These are phyloP conservation scores for Flaveria linearis DNA, from an alignment of 129 eudicot species.

Conservation along the genomic window DNA sequence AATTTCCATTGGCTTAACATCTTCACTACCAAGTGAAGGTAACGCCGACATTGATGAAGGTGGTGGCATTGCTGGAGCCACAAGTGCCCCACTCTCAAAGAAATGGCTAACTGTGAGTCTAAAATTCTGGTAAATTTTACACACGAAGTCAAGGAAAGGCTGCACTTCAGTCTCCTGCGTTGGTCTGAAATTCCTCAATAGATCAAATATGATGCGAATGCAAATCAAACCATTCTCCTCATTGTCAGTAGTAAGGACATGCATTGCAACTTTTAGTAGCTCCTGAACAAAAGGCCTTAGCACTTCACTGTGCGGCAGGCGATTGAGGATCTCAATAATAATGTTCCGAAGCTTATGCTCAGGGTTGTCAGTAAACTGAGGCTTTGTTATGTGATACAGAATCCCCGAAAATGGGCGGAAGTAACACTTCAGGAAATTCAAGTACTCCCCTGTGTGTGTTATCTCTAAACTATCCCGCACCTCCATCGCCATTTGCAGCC, in stretches of 20 bases:
- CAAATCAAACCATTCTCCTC: slow-evolving; percentile 95
- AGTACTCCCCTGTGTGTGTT: slow-evolving; percentile 94
- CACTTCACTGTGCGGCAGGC: slow-evolving; percentile 94
- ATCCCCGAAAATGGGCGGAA: slow-evolving; percentile 80
- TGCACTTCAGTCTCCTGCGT: slow-evolving; percentile 92
- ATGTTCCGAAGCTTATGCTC: slow-evolving; percentile 88
- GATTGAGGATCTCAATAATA: slow-evolving; percentile 80
- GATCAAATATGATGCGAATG: slow-evolving; percentile 87
- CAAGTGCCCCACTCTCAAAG: slow-evolving; percentile 81
- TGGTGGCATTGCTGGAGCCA: slow-evolving; percentile 63
- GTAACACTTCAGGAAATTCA: slow-evolving; percentile 85
- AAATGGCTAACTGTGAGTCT: slow-evolving; percentile 82
- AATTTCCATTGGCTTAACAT: slow-evolving; percentile 77
- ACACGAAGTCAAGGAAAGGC: slow-evolving; percentile 91
- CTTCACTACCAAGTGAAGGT: slow-evolving; percentile 67
- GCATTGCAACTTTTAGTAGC: slow-evolving; percentile 92
- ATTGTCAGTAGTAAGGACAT: slow-evolving; percentile 87
- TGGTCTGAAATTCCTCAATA: slow-evolving; percentile 90
- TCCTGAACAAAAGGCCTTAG: slow-evolving; percentile 91
- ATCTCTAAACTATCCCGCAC: slow-evolving; percentile 97
- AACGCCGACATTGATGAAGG: slow-evolving; percentile 54
- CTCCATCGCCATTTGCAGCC: slow-evolving; percentile 98
- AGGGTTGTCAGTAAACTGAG: slow-evolving; percentile 78
- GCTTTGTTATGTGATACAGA: slow-evolving; percentile 74
- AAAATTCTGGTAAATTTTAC: slow-evolving; percentile 91